A percentile compares a stretch with the other conserved stretches of the same genome.
phyloP scores from a whole-genome alignment of 1,139 yeast species.

The Suhomyces terraborum region DNA sequence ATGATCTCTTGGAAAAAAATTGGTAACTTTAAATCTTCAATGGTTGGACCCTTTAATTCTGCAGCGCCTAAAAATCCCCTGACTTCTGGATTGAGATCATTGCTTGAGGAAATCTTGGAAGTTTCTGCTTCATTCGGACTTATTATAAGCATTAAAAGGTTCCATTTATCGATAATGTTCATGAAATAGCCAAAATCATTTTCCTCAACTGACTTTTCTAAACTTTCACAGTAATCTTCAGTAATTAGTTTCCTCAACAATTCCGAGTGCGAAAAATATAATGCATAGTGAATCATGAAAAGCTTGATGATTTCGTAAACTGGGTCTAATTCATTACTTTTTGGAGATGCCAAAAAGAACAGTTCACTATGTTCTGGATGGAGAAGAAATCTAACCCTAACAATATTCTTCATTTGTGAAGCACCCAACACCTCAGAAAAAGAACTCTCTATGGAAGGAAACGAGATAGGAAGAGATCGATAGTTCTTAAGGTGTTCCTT shows the following conservation, averaged over 20 bases:
- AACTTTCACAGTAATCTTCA: slow-evolving; percentile 35
- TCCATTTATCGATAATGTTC: slow-evolving; percentile 46
- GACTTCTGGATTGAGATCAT: slow-evolving; percentile 38
- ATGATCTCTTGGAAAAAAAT: slow-evolving; percentile 29
- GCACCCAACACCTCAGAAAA: no score
- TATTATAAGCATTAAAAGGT: slow-evolving; percentile 37
- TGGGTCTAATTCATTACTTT: slow-evolving; percentile 66
- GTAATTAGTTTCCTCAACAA: slow-evolving; percentile 38
- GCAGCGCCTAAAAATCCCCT: slow-evolving; percentile 26
- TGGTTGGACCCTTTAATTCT: slow-evolving; percentile 21
- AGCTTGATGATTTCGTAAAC: slow-evolving; percentile 65
- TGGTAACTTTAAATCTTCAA: slow-evolving; percentile 29
- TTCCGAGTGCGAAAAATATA: slow-evolving; percentile 43
- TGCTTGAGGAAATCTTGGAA: slow-evolving; percentile 3
- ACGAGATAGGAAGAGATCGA: slow-evolving; percentile 37
- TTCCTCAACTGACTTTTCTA: slow-evolving; percentile 35
- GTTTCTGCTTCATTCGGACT: slow-evolving; percentile 30
- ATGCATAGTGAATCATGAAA: slow-evolving; percentile 44
- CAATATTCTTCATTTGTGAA: slow-evolving; percentile 25
- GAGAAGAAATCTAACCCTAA: slow-evolving; percentile 39
- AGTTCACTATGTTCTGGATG: slow-evolving; percentile 47
- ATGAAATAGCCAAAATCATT: slow-evolving; percentile 40
- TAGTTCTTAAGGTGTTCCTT: slow-evolving; percentile 33
- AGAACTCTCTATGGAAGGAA: slow-evolving; percentile 34
- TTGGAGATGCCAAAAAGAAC: slow-evolving; percentile 47